Evolutionary conservation across 352 stramenopile genomes (phyloP), one percentile per base, ranked within the genome.

Genomic region (Globisporangium mamillatum): DNA sequence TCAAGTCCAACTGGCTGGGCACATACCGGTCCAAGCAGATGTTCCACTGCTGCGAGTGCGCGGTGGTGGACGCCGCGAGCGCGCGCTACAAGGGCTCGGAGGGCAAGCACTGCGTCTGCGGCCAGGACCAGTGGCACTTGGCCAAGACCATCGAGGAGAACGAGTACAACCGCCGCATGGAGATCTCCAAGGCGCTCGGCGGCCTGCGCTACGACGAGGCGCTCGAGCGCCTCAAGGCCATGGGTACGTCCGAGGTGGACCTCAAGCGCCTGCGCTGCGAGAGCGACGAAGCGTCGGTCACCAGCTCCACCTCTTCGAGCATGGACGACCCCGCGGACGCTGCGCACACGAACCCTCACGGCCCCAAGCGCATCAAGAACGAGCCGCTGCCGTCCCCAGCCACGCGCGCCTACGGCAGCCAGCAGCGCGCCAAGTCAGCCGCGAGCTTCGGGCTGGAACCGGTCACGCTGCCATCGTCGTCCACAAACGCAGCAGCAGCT

Each of bases 1-100:
- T 95, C 76, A 95, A 95, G 70, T 94, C 86, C 52, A 95, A 93
- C 58, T 92, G 86, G 82, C 74, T 93, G n/a, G 88, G 88, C 67
- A 93, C 83, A 29, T 95, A 90, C 70, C 86, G 88, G 52, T 93
- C 85, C 68, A 93, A 92, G 80, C 81, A 92, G 73, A 93, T 93
- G 84, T 95, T 93, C 70, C 68, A 77, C 27, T 93, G 86, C 72
- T 95, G 88, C 57, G 88, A 95, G 73, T 95, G 88, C 67, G 87
- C 83, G 8, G 80, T 94, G 36, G 72, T 75, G 29, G 69, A 80
- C 67, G 67, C 65, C 66, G 58, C 71, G 41, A 75, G 69, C 20
- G 72, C 75, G 54, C 78, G 83, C 34, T 94, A 93, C 78, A 93
- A 93, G 60, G 85, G 84, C 20, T 79, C 88, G 3, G 86, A 94